Percentiles rank a stretch among this genome's conserved stretches.
Conservation (phyloP, 2,329 filamentous ascomycete genomes). For the Orbilia oligospora region DNA sequence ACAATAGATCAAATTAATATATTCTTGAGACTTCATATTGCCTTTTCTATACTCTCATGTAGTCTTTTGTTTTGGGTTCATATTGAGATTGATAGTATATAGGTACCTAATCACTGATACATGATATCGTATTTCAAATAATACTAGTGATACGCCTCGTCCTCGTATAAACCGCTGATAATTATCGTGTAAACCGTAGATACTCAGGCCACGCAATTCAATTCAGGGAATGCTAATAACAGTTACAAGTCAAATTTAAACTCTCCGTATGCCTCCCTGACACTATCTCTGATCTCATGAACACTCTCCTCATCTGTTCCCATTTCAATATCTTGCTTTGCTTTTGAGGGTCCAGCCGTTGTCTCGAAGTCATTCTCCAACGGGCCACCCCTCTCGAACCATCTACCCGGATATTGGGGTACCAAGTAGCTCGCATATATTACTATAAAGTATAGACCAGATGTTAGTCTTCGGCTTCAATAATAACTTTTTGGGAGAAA, state of each 20-base stretch:
- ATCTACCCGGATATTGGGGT: constrained; percentile 41
- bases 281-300: not conserved
- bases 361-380: constrained; percentile 22
- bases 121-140: too few species aligned
- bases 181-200: too few species aligned
- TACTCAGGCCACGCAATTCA: too few species aligned
- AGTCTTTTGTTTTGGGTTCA: too few species aligned
- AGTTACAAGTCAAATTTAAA: constrained; percentile 3
- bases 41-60: too few species aligned
- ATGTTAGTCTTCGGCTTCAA: not conserved
- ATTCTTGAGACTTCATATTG: too few species aligned
- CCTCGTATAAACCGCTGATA: too few species aligned
- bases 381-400: constrained; percentile 36
- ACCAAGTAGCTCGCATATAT: constrained; percentile 41
- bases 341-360: not conserved
- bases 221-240: too few species aligned
- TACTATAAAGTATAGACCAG: constrained; percentile 9
- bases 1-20: too few species aligned
- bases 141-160: too few species aligned
- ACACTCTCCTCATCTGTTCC: not conserved
- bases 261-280: not conserved
- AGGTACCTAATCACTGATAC: too few species aligned
- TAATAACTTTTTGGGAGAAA: not conserved
- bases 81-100: too few species aligned
- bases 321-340: not conserved